A percentile compares a stretch with the other conserved stretches of the same genome.
Evolutionary conservation across 192 early-diverging fungal species (phyloP).

Genomic region (Coemansia erecta): DNA sequence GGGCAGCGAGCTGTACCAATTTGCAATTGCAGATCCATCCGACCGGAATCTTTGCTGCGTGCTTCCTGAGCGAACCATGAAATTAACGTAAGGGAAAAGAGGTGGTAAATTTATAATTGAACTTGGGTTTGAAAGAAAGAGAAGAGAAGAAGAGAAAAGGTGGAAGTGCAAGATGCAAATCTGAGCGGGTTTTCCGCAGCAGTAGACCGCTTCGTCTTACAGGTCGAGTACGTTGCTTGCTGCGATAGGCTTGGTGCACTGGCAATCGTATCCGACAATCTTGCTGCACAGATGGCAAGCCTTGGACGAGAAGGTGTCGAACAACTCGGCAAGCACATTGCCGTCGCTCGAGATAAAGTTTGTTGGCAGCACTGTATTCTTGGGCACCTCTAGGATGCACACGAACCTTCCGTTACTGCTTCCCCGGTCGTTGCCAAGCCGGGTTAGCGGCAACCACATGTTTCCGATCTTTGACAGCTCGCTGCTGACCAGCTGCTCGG

Average conservation of each 20-base stretch:
- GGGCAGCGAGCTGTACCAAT: neutral
- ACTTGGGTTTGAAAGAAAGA: neutral
- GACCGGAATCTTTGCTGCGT: conserved; percentile 3
- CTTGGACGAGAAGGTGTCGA: neutral
- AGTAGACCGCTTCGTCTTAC: neutral
- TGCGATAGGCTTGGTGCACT: neutral
- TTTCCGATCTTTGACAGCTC: neutral
- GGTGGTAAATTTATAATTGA: neutral
- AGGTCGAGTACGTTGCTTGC: neutral
- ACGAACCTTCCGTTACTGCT: neutral
- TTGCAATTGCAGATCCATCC: neutral
- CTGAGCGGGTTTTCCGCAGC: neutral
- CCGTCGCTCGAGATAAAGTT: neutral
- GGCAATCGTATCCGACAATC: neutral
- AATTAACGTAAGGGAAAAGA: neutral
- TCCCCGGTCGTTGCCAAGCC: neutral
- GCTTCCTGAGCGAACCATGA: conserved; percentile 5
- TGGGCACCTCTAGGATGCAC: neutral
- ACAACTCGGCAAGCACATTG: neutral
- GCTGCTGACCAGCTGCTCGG: neutral
- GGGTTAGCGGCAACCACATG: neutral
- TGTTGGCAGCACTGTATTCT: neutral
- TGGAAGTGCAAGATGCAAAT: neutral
- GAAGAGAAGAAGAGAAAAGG: neutral
- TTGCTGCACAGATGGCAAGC: neutral